These are phyloP conservation scores for Papiliotrema nemorosa DNA, from an alignment of 1,284 basidiomycete species.

Conservation along the genomic window DNA sequence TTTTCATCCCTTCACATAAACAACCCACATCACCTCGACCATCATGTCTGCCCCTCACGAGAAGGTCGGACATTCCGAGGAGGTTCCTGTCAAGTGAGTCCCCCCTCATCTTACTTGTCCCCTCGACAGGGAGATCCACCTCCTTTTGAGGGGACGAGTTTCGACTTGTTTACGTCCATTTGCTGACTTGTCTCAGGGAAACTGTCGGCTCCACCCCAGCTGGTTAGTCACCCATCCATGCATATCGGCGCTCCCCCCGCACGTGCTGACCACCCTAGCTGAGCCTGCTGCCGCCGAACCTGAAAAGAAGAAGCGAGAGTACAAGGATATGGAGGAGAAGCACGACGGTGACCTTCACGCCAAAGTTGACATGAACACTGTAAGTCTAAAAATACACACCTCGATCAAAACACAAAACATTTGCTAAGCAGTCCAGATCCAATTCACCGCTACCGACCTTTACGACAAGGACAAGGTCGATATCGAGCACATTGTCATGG, in stretches of 20 bases:
- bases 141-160: too few relatives aligned
- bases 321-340: constrained; percentile 86
- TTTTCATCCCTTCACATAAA: constrained; percentile 1
- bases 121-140: too few relatives aligned
- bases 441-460: constrained; percentile 57
- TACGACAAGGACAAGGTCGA: constrained; percentile 99
- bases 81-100: constrained; percentile 44
- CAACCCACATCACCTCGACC: constrained; percentile 5
- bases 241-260: neutral
- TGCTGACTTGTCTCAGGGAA: constrained; percentile 25
- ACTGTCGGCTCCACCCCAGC: constrained; percentile 25
- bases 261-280: neutral
- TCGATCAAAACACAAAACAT: neutral
- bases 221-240: constrained; percentile 18
- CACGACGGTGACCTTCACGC: constrained; percentile 54
- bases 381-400: constrained; percentile 40
- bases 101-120: too few relatives aligned
- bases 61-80: constrained; percentile 37
- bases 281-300: constrained; percentile 27
- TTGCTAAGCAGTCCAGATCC: constrained; percentile 26
- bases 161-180: too few relatives aligned
- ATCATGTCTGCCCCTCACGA: constrained; percentile 39
- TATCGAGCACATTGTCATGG: constrained; percentile 92
- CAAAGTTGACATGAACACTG: constrained; percentile 79
- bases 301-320: constrained; percentile 76